Conservation (phyloP, 352 stramenopile genomes). For the Pythium scleroteichum region DNA sequence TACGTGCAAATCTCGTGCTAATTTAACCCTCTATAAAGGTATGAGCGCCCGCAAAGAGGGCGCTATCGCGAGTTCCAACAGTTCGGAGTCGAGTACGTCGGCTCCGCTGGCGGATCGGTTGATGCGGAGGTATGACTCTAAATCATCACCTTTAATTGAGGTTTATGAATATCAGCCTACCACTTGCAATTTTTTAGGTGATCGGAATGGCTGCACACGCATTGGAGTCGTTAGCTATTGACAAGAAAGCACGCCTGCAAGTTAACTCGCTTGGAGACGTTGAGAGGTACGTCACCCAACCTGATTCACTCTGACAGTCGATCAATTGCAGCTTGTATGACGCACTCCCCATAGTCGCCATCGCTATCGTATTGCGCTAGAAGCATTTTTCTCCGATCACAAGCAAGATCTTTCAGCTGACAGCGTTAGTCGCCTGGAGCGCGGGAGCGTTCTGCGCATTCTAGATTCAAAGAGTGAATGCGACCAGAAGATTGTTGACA, state of each 20-base stretch:
- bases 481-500: slow-evolving; percentile 65
- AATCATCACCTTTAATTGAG: too few relatives aligned
- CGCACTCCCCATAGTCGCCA: slow-evolving; percentile 39
- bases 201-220: slow-evolving; percentile 77
- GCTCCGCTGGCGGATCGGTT: slow-evolving; percentile 70
- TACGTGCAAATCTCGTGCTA: too few relatives aligned
- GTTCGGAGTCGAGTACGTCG: slow-evolving; percentile 87
- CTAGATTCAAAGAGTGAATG: slow-evolving; percentile 80
- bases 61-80: slow-evolving; percentile 89
- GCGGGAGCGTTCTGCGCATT: slow-evolving; percentile 84
- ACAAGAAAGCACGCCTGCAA: slow-evolving; percentile 62
- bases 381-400: slow-evolving; percentile 62
- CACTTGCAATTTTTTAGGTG: slow-evolving; percentile 54
- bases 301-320: neutral
- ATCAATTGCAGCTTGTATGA: neutral
- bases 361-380: slow-evolving; percentile 66
- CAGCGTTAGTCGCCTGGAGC: slow-evolving; percentile 73
- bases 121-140: slow-evolving; percentile 75
- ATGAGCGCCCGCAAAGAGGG: slow-evolving; percentile 84
- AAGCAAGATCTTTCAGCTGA: slow-evolving; percentile 70
- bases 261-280: slow-evolving; percentile 82
- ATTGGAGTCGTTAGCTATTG: slow-evolving; percentile 54
- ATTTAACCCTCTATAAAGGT: too few relatives aligned
- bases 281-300: slow-evolving; percentile 52
- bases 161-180: too few relatives aligned